Conservation (phyloP, 1,284 basidiomycete species). For the Vanrija sp. region DNA sequence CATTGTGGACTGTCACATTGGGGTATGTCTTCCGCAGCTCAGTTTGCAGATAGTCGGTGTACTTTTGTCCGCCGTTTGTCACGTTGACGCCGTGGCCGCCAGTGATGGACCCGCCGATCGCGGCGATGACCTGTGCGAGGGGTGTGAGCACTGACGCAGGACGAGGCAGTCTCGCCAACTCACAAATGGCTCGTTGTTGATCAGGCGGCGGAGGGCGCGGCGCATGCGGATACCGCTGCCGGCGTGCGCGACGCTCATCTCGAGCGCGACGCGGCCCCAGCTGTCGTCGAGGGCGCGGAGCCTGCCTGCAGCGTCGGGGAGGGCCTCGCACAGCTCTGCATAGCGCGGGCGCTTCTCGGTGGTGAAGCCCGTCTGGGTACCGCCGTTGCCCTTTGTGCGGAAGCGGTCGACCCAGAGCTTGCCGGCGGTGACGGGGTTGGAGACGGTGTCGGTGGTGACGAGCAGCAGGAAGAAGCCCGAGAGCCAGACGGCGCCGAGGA, state of each 20-base stretch:
- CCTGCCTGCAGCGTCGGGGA: neutral
- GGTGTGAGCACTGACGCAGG: neutral
- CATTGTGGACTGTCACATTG: slow-evolving; percentile 1
- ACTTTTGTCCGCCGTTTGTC: neutral
- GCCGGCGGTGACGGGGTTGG: neutral
- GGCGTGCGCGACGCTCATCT: slow-evolving; percentile 6
- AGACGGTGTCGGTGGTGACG: neutral
- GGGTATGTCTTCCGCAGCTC: neutral
- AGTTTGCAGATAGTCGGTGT: neutral
- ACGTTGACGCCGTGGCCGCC: neutral
- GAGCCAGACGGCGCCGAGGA: neutral
- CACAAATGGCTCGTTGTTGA: neutral
- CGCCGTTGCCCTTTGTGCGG: too few relatives aligned
- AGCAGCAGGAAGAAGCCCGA: neutral
- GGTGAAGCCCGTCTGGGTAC: too few relatives aligned
- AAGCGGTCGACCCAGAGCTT: too few relatives aligned
- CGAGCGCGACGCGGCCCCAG: slow-evolving; percentile 1
- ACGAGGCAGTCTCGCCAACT: neutral
- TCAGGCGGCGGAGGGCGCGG: neutral
- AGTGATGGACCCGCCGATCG: slow-evolving; percentile 6
- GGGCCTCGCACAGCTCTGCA: too few relatives aligned
- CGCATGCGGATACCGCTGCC: slow-evolving; percentile 4
- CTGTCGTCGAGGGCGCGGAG: neutral
- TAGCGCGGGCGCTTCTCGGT: too few relatives aligned
- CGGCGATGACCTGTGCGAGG: neutral